Evolutionary conservation across 495 filamentous ascomycete genomes (phyloP).

Genomic region (Corynascus novoguineensis): DNA sequence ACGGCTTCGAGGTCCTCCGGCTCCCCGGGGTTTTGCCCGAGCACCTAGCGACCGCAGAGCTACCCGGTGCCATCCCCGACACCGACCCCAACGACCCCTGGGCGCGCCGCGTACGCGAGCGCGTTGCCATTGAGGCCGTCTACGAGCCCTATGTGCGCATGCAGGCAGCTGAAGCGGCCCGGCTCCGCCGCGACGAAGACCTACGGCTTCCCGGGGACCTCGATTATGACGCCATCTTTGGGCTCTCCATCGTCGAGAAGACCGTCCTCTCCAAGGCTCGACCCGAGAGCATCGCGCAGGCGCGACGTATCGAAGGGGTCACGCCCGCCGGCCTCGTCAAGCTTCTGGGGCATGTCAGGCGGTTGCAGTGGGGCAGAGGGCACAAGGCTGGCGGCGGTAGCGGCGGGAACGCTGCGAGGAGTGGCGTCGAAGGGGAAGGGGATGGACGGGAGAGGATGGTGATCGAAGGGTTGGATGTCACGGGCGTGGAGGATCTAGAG

Average conservation of each 20-base stretch:
- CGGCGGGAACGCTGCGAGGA: too few relatives aligned
- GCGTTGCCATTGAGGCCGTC: slow-evolving; percentile 71
- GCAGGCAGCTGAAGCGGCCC: slow-evolving; percentile 58
- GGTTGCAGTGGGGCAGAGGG: neutral
- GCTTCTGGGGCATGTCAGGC: slow-evolving; percentile 48
- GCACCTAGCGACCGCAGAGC: slow-evolving; percentile 24
- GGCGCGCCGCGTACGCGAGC: slow-evolving; percentile 53
- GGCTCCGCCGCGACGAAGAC: slow-evolving; percentile 70
- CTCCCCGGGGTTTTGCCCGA: slow-evolving; percentile 40
- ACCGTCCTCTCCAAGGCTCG: slow-evolving; percentile 59
- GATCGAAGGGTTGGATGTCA: slow-evolving; percentile 25
- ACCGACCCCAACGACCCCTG: slow-evolving; percentile 20
- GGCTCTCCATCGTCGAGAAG: slow-evolving; percentile 74
- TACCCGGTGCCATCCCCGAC: slow-evolving; percentile 50
- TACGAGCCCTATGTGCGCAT: slow-evolving; percentile 79
- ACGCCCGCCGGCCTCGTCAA: slow-evolving; percentile 56
- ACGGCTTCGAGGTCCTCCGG: slow-evolving; percentile 71
- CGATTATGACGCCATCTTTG: slow-evolving; percentile 65
- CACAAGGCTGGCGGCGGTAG: too few relatives aligned
- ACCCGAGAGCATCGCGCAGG: slow-evolving; percentile 84
- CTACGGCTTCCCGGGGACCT: slow-evolving; percentile 68
- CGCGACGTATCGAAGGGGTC: slow-evolving; percentile 75
- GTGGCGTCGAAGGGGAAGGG: neutral
- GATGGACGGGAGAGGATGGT: slow-evolving; percentile 6
- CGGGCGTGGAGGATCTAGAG: slow-evolving; percentile 31